Base-by-base conservation (phyloP, 129 eudicot genomes). In the Apium graveolens region DNA sequence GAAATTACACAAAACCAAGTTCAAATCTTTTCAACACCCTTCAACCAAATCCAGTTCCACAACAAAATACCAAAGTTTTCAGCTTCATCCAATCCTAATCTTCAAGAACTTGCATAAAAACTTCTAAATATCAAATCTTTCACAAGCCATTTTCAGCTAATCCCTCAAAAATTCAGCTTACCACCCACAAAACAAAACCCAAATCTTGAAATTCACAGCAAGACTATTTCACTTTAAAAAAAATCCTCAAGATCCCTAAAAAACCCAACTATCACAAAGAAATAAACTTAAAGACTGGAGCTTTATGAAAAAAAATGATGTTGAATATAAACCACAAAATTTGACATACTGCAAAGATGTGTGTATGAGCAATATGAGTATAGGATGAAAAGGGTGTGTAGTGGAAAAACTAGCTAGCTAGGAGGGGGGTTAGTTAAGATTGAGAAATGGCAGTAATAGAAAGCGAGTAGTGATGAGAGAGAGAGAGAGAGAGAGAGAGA, bases 1-100 rank as follows among this genome's bases (percentile, higher is more conserved):
- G 34, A 17, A 41, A 43, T 16, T 43, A 39, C 65, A 18, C 46
- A n/a, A 29, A 76, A 26, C 2, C 31, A 20, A 37, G 17, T 66
- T 12, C 24, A 66, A 66, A 4, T 62, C 69, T 27, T 27, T 14
- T 32, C 27, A 11, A 16, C 2, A 26, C 69, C 27, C 46, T 39
- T 83, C 83, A 83, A 76, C 86, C 86, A 21, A 79, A 79, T 38
- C 86, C 86, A n/a, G 79, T 79, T 83, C 80, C 74, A 55, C 86
- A 75, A 79, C 68, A 79, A 73, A 70, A 76, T 12, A 75, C 79
- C 46, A 37, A 43, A 55, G 41, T 60, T 45, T 73, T 77, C 79
- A 80, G 79, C 87, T 39, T 79, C 84, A 78, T 84, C 77, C 53
- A 81, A 76, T 60, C 76, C 39, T 45, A 62, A 80, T 70, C 49